phyloP scores from a whole-genome alignment of 2,329 filamentous ascomycete genomes.

The Emmonsiellopsis sp. region DNA sequence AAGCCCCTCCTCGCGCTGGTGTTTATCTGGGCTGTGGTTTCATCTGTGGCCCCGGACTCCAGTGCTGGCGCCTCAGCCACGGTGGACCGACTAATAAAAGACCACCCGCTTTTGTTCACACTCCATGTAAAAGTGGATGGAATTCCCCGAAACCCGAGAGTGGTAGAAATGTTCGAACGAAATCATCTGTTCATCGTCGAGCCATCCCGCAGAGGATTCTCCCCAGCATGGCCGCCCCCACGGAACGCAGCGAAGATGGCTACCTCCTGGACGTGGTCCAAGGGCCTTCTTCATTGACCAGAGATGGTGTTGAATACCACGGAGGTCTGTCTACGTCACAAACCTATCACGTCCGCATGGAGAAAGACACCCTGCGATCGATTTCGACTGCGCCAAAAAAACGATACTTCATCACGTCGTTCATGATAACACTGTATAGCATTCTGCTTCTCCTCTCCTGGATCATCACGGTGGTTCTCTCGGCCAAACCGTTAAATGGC shows the following conservation, averaged over 20 bases:
- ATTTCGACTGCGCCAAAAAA: background rate
- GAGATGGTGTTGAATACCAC: background rate
- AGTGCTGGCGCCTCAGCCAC: no score
- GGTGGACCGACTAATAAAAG: no score
- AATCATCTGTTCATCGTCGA: no score
- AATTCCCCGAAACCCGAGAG: no score
- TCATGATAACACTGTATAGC: background rate
- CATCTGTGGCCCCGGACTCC: no score
- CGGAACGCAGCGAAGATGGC: background rate
- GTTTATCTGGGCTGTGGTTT: no score
- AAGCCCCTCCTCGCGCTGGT: no score
- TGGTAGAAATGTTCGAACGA: no score
- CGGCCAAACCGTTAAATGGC: background rate
- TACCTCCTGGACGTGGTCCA: background rate
- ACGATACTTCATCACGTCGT: background rate
- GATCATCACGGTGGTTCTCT: conserved; percentile 1
- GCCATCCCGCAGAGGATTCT: no score
- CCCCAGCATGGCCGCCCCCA: background rate
- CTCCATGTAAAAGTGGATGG: no score
- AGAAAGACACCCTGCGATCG: background rate
- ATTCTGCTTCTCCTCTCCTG: conserved; percentile 5
- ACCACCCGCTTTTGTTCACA: no score
- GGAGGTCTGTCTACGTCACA: background rate
- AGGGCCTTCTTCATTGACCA: background rate
- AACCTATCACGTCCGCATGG: background rate